Conservation (phyloP, 169 alveolate genomes). For the Nephromyces sp. region DNA sequence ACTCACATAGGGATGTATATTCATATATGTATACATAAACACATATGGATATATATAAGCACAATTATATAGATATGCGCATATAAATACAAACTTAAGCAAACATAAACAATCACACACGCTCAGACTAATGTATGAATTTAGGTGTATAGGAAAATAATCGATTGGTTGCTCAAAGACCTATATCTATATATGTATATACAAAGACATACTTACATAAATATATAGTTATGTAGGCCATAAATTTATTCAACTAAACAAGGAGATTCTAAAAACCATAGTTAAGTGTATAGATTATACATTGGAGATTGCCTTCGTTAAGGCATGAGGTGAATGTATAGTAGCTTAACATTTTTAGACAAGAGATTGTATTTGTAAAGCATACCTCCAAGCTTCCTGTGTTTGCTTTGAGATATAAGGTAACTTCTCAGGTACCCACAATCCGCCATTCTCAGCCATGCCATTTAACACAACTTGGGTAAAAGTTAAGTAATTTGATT, state of each 20-base stretch:
- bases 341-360: neutral
- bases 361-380: too few relatives aligned
- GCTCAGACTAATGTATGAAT: too few relatives aligned
- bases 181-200: too few relatives aligned
- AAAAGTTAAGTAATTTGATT: neutral
- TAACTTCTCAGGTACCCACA: conserved; percentile 3
- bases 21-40: too few relatives aligned
- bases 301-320: neutral
- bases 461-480: conserved; percentile 2
- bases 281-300: neutral
- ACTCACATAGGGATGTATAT: too few relatives aligned
- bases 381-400: conserved; percentile 1
- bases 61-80: too few relatives aligned
- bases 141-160: too few relatives aligned
- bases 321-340: neutral
- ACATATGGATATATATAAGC: too few relatives aligned
- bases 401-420: neutral
- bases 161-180: too few relatives aligned
- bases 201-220: neutral
- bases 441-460: conserved; percentile 28
- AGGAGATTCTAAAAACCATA: neutral
- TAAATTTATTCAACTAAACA: neutral
- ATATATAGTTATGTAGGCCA: neutral
- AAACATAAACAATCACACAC: too few relatives aligned
- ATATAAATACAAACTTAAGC: too few relatives aligned